Evolutionary conservation across 2,329 filamentous ascomycete genomes (phyloP).

Genomic region (Colletotrichum tropicicola): DNA sequence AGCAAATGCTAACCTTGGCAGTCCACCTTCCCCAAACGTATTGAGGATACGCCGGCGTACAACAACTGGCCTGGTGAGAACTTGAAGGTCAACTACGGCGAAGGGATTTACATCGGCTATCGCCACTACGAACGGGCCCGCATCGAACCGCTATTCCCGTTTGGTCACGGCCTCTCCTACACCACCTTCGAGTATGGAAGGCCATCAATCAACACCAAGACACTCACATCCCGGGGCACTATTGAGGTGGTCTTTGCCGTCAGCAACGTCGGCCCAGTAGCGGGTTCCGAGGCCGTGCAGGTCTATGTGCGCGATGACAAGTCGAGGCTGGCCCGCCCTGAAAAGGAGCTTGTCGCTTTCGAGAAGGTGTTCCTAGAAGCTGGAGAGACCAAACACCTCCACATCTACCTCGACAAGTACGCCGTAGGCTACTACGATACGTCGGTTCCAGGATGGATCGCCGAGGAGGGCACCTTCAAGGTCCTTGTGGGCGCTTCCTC

Average conservation of each 20-base stretch:
- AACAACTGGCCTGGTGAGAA: slow-evolving; percentile 80
- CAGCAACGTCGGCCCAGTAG: slow-evolving; percentile 62
- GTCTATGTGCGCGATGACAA: slow-evolving; percentile 72
- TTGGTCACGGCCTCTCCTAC: slow-evolving; percentile 80
- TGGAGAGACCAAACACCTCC: slow-evolving; percentile 62
- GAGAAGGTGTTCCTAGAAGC: slow-evolving; percentile 68
- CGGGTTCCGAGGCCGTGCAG: slow-evolving; percentile 73
- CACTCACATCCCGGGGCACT: slow-evolving; percentile 47
- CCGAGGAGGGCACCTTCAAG: slow-evolving; percentile 70
- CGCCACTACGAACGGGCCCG: slow-evolving; percentile 73
- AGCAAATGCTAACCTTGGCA: slow-evolving; percentile 34
- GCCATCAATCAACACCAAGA: slow-evolving; percentile 56
- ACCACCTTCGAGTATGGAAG: slow-evolving; percentile 73
- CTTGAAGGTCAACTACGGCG: slow-evolving; percentile 73
- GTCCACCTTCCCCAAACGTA: slow-evolving; percentile 71
- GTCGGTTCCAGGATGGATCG: slow-evolving; percentile 67
- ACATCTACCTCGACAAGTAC: slow-evolving; percentile 56
- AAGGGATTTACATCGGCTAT: slow-evolving; percentile 79
- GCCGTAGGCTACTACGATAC: slow-evolving; percentile 72
- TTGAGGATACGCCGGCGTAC: slow-evolving; percentile 75
- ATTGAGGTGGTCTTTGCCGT: slow-evolving; percentile 58
- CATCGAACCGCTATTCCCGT: slow-evolving; percentile 72
- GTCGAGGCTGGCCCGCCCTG: slow-evolving; percentile 69
- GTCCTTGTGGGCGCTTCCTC: slow-evolving; percentile 70
- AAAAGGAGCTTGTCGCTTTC: slow-evolving; percentile 77